Evolutionary conservation across 1,139 yeast species (phyloP).

Genomic region (Taphrina sp.): DNA sequence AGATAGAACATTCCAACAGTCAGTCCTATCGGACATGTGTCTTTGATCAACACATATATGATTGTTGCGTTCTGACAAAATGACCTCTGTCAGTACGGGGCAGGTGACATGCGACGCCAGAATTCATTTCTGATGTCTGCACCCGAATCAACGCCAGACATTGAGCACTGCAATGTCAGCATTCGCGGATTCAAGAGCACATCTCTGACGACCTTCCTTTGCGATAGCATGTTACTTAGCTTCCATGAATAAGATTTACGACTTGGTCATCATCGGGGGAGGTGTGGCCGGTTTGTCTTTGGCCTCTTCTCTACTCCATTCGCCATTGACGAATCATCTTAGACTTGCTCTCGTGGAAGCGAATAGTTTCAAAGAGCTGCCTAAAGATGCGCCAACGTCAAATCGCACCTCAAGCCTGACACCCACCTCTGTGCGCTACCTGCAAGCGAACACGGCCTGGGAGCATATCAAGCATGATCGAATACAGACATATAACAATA

Average conservation of each 20-base stretch:
- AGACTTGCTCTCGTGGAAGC: slow-evolving; percentile 74
- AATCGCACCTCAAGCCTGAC: slow-evolving; percentile 46
- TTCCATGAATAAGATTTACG: slow-evolving; percentile 44
- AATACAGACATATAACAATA: slow-evolving; percentile 73
- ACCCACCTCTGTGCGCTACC: slow-evolving; percentile 21
- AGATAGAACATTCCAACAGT: no score
- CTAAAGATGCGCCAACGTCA: slow-evolving; percentile 57
- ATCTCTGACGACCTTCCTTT: no score
- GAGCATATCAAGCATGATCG: slow-evolving; percentile 64
- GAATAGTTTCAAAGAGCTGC: slow-evolving; percentile 55
- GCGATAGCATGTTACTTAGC: no score
- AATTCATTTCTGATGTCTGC: no score
- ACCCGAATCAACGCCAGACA: no score
- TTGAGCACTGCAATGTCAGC: no score
- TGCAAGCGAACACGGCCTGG: slow-evolving; percentile 53
- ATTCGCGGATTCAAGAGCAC: no score
- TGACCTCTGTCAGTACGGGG: no score
- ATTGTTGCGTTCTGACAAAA: no score
- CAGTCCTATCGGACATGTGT: no score
- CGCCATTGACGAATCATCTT: slow-evolving; percentile 60
- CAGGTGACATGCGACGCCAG: no score
- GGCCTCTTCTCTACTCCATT: slow-evolving; percentile 69
- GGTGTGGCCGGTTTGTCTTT: slow-evolving; percentile 96
- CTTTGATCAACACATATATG: no score
- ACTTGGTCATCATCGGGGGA: slow-evolving; percentile 89